Conservation (phyloP, 2,329 filamentous ascomycete species). For the Talaromyces verruculosus region DNA sequence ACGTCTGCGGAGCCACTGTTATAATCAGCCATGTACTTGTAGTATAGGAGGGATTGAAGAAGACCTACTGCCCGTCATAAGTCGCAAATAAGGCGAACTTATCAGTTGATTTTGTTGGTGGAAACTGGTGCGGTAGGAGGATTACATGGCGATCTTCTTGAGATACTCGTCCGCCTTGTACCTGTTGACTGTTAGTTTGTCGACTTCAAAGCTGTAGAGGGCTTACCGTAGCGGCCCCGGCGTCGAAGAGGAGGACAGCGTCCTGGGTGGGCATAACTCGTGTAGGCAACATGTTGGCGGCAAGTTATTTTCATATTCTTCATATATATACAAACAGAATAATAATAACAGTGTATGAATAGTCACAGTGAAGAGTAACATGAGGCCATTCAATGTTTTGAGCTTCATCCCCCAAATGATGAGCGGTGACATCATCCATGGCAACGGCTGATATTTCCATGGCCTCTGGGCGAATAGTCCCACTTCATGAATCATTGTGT, state of each 20-base stretch:
- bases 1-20: conserved; percentile 35
- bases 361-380: neutral
- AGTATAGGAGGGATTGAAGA: neutral
- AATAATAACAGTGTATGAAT: neutral
- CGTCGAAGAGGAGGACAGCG: conserved; percentile 32
- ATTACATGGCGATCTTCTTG: conserved; percentile 37
- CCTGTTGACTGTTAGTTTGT: conserved; percentile 24
- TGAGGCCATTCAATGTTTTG: neutral
- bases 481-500: neutral
- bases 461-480: neutral
- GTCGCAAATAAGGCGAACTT: conserved; percentile 36
- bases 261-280: conserved; percentile 29
- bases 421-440: conserved; percentile 32
- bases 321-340: neutral
- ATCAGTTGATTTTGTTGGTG: conserved; percentile 28
- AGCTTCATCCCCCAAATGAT: conserved; percentile 26
- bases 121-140: conserved; percentile 34
- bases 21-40: neutral
- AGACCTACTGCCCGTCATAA: conserved; percentile 39
- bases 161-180: conserved; percentile 31
- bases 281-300: conserved; percentile 26
- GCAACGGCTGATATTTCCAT: neutral
- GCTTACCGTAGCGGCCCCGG: conserved; percentile 33
- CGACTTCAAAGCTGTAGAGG: neutral
- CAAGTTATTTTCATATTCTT: neutral